Base-by-base conservation (phyloP, 139 green algal species). In the Micractinium sp. region DNA sequence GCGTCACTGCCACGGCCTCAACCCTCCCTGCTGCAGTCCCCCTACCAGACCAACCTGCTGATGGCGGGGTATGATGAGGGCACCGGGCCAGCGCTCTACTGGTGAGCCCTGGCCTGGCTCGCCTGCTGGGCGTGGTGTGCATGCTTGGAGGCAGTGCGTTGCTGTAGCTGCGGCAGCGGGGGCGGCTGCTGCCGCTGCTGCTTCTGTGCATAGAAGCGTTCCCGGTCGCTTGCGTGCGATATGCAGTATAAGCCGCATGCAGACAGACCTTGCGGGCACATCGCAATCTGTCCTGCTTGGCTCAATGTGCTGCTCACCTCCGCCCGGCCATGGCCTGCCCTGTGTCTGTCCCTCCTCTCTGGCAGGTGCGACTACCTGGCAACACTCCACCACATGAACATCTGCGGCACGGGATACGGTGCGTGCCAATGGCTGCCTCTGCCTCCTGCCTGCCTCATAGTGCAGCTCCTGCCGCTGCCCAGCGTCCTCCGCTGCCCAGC, bases 351-450 rank as follows among this genome's bases (percentile, higher is more conserved):
- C 69, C 2, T 36, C 36, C 3, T 35, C 69, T 1, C 69, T 15
- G 2, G 15, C 33, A 80, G 74, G 74, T 80, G 99, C 80, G 98
- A 99, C 94, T 99, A 99, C 93, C 94, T 99, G 38, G 98, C 97
- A 27, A 99, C 98, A 4, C 92, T 99, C 86, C 97, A 98, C 94
- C 98, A 98, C 90, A 95, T 99, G 93, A 99, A 99, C 94, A 97
- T 97, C 36, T 97, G 95, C 13, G 97, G 96, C n/a, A 98, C 96
- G 25, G 98, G 98, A 63, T 99, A 99, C 85, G 98, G 97, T 98
- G 85, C 27, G 93, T 80, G 31, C 14, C 23, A 39, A n/a, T n/a
- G 47, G 47, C 9, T 56, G 47, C 47, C 47, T 5, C 7, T 56
- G 47, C 7, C 47, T 56, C 47, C 47, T 56, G 47, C 47, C 47